Base-by-base conservation (phyloP, 2,329 filamentous ascomycete species). In the Exutisphaerella laricina region DNA sequence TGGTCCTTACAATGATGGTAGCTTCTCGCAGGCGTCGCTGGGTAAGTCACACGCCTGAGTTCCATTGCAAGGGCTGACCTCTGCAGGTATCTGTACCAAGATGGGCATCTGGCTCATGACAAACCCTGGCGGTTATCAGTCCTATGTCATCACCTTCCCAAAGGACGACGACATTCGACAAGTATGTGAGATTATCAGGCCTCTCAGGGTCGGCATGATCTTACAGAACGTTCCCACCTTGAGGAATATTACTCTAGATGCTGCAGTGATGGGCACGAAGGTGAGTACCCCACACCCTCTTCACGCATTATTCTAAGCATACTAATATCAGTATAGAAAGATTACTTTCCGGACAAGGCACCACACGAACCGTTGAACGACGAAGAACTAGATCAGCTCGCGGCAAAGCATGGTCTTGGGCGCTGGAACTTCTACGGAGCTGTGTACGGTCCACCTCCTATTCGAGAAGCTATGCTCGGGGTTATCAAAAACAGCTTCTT, bases 341-440 rank as follows among this genome's bases (percentile, higher is more conserved):
- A n/a, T n/a, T n/a, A n/a, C n/a, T n/a, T n/a, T n/a, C 55, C 57
- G 9, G 52, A 49, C 1, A 48, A 48, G 33, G 22, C 34, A 25
- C 35, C 44, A 3, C 49, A 58, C n/a, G 58, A 58, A 9, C 64
- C 66, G 0, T 51, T 72, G 1, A 61, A 48, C 2, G 66, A 72
- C 20, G 59, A 53, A 1, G 67, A 68, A 28, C 46, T 72, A 3
- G 67, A 72, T 25, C 55, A 43, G 1, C 68, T 72, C 4, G 67
- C 68, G 2, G 51, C 56, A 18, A 59, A 64, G 34, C 62, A 72
- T 4, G 60, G 64, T 22, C 59, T 73, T 0, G 70, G 69, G n/a
- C 57, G 68, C 1, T 75, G 72, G 72, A 68, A 71, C 39, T 74
- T 74, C 57, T 75, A 75, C 53, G 71, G 71, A 12, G 70, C 70